Base-by-base conservation (phyloP, 225 moss, liverwort and hornwort species). In the Physcomitrium patens region DNA sequence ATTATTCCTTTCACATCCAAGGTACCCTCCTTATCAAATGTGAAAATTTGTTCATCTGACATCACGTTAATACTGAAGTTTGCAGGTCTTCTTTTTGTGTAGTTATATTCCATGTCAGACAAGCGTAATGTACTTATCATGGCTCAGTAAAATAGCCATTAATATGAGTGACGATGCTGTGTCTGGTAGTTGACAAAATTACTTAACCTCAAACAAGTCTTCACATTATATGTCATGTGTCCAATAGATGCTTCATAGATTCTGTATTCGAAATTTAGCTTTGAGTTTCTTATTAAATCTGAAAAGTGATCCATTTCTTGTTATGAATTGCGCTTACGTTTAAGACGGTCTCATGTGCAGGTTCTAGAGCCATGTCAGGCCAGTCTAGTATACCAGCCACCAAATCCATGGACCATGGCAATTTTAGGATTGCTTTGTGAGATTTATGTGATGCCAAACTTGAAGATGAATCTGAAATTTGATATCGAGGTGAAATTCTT, bases 381-480 rank as follows among this genome's bases (percentile, higher is more conserved):
- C 55, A 95, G 91, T 88, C 55, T 93, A 73, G 99, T 91, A 17
- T 99, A 99, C 75, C 95, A 93, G 74, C 95, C 94, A 65, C 99
- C 99, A 37, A 99, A 99, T 62, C 99, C 99, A 3, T 99, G 99
- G 99, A 99, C 99, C 1, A 93, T 95, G 95, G 99, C 91, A 27
- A 99, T 99, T 68, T 83, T 99, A 74, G 99, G 99, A 20, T 77
- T 99, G 51, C 88, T 99, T 48, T 85, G 90, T 42, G 99, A 99
- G 84, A 99, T 99, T 19, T 99, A 95, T 66, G 84, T 84, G 9
- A 81, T 95, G 68, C 90, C 95, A 56, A 95, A 89, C 69, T 67
- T 99, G 78, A 95, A 99, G 69, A 99, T 95, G 99, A 99, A 99
- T 79, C 81, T 99, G 58, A 95, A 99, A 76, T 99, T 99, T 81